Evolutionary conservation across 257 asterid genomes (phyloP), one percentile per base, ranked within the genome.

Genomic region (Mentha longifolia): DNA sequence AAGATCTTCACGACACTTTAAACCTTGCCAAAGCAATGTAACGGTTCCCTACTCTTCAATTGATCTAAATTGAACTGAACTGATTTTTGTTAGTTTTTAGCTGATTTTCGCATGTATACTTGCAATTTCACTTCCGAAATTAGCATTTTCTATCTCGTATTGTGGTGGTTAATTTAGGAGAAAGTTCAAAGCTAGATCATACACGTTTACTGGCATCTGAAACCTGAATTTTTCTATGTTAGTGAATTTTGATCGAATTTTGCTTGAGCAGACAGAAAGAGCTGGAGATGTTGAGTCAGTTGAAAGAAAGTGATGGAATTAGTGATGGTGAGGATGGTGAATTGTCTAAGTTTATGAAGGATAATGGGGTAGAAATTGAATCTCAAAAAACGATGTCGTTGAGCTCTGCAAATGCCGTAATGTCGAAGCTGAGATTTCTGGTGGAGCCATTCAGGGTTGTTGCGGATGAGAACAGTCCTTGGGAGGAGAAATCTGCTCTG

Each of bases 401-500:
- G 74, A 83, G 89, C 73, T 80, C 87, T 61, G 92, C 86, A 2
- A 87, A 86, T 89, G 95, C 82, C 64, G 69, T 88, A 45, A 73
- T 86, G 67, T 78, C 83, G 19, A 93, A 84, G 77, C 76, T 93
- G 72, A 81, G 91, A 60, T 81, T 71, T 84, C 95, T 82, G 87
- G 70, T 91, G 75, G 96, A 93, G 85, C 97, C 96, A n/a, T 91
- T 89, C 83, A 79, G 94, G 77, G 87, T 85, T 74, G 86, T 81
- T 17, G 81, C 87, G 0, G 92, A 91, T 62, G 91, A 85, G 77
- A 86, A 80, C 47, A 81, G 77, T 67, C 91, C 86, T 9, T 93
- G 97, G 98, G 98, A 93, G 76, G 97, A 93, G 73, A 93, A 91
- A 80, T 91, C 90, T 60, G 94, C 90, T 20, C 80, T 76, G 19